Base-by-base conservation (phyloP, 306 rosid genomes). In the Senna tora region DNA sequence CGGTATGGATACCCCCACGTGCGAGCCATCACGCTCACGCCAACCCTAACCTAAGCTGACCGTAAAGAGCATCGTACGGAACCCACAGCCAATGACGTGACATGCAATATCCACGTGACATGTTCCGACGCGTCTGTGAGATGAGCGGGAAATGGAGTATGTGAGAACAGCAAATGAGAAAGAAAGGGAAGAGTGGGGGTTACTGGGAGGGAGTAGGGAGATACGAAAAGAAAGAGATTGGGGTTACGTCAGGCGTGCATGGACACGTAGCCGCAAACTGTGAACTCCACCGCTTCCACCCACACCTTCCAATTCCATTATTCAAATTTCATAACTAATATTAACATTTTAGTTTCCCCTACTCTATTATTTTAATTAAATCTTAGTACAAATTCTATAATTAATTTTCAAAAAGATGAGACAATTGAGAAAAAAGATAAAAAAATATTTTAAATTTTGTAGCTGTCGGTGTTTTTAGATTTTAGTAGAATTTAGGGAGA, bases 261-360 rank as follows among this genome's bases (percentile, higher is more conserved):
- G 79, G 79, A 66, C 71, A 67, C 83, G 77, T 71, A 60, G 74
- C 72, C 54, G 67, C 68, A 32, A 61, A 22, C 28, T 64, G 10
- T 42, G 81, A 75, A 56, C 5, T 47, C 70, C 60, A 68, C 85
- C 88, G 85, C 82, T 79, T 83, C 69, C 46, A 9, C 54, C 79
- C 36, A 41, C 74, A 60, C n/a, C n/a, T n/a, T n/a, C n/a, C n/a
- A 25, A 25, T 25, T 3, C 30, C 30, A 25, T 25, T 25, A 25
- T 25, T 25, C 30, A 25, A 25, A 25, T 25, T 25, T 25, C 30
- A 25, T 25, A 25, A 25, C 1, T 1, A 25, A 25, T 25, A 25
- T 25, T 25, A 25, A 25, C 30, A 25, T 25, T 25, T 25, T 25
- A 25, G 30, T n/a, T n/a, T n/a, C n/a, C n/a, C n/a, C n/a, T n/a